Percentiles rank a stretch among this genome's conserved stretches.
Conservation (phyloP, 345 rosid genomes). For the Brassica nigra region DNA sequence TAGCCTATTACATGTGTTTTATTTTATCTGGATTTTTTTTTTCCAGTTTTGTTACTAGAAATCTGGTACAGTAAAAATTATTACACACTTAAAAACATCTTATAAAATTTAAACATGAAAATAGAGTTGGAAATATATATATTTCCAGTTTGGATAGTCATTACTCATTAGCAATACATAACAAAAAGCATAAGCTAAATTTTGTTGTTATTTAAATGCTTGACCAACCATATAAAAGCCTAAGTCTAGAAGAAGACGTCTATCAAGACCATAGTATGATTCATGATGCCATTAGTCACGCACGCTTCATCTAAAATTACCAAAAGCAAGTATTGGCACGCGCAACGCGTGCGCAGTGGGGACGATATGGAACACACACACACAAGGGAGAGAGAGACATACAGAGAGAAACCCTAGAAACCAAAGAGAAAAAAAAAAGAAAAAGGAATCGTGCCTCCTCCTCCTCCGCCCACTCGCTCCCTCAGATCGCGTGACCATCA, state of each 20-base stretch:
- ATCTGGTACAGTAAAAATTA: too few species aligned
- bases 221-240: slow-evolving; percentile 17
- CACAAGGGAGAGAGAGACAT: background rate
- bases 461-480: slow-evolving; percentile 43
- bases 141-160: background rate
- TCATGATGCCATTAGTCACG: slow-evolving; percentile 29
- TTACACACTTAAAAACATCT: background rate
- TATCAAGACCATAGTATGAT: background rate
- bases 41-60: too few species aligned
- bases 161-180: too few species aligned
- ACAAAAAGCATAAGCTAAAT: background rate
- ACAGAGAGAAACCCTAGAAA: slow-evolving; percentile 36
- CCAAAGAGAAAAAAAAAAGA: background rate
- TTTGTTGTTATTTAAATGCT: background rate
- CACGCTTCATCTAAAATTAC: slow-evolving; percentile 2
- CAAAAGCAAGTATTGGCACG: slow-evolving; percentile 36
- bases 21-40: background rate
- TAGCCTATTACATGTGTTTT: background rate
- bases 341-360: slow-evolving; percentile 39
- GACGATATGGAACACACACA: background rate
- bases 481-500: slow-evolving; percentile 41
- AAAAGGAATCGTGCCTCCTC: slow-evolving; percentile 15
- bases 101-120: background rate
- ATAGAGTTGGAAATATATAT: background rate
- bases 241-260: background rate